Evolutionary conservation across 805 yeast species (phyloP), one percentile per base, ranked within the genome.

Genomic region (Candida sithepensis): DNA sequence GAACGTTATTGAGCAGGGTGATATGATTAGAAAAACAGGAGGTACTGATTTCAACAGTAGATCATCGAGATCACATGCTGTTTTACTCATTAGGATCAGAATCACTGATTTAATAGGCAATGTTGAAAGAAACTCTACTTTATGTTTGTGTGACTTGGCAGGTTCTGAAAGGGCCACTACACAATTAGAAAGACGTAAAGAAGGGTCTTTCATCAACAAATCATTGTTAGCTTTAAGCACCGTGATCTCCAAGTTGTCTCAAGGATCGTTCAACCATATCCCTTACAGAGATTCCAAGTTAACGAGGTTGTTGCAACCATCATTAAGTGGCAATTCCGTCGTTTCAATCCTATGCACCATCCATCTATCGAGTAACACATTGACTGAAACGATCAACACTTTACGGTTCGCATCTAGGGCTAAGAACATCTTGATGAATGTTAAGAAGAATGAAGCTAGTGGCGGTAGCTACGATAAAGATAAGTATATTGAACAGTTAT

Each of bases 281-380:
- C 97, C 97, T 0, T 92, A 88, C 67, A 73, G 99, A 63, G 98
- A 92, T 64, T 88, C 96, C 3, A 92, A 92, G 61, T 77, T 92
- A 48, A 92, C 99, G 0, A 72, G 99, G 49, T 69, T 92, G 28
- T 69, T 92, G 47, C 98, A 94, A 66, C 97, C 97, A 1, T 94
- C 97, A 0, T 72, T 92, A 33, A 84, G 94, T 26, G 98, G 98
- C 1, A 79, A 84, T 28, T 83, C 96, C 2, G 73, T 90, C 32
- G 90, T 92, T 14, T 81, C 88, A 44, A 84, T 94, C 4, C 73
- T 92, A 22, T 94, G 98, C 64, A 92, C 98, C 0, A 82, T 92
- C 16, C 91, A 88, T 58, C 68, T 86, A 39, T 81, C 85, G 2
- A 66, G 68, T 19, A 74, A 74, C 20, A 75, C 82, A 1, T 68